Conservation (phyloP, 257 asterid species). For the Solanum pinnatisectum region DNA sequence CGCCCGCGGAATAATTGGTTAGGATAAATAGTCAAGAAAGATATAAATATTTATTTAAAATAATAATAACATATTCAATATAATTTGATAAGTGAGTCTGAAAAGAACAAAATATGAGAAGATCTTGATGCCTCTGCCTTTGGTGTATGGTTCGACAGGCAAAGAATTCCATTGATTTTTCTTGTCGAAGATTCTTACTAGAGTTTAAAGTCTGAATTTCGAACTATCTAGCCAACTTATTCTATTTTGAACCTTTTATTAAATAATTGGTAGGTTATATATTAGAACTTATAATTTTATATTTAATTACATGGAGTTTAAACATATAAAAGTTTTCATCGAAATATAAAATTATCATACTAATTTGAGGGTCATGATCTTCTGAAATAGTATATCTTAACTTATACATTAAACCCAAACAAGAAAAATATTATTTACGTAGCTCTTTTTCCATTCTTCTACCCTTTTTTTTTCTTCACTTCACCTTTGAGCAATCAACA, state of each 20-base stretch:
- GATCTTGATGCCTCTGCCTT: no score
- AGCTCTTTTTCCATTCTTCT: neutral
- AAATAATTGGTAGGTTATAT: neutral
- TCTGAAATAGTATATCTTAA: neutral
- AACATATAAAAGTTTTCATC: neutral
- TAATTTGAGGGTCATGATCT: neutral
- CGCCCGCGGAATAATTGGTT: rapidly evolving
- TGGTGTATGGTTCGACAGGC: no score
- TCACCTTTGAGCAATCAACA: conserved; percentile 2
- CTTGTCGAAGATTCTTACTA: no score
- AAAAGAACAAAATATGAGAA: no score
- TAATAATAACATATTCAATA: no score
- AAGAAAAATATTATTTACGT: neutral
- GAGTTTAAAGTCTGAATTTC: neutral
- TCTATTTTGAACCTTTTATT: no score
- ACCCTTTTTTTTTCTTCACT: neutral
- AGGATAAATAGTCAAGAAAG: rapidly evolving
- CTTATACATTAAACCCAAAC: neutral
- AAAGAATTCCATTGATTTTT: no score
- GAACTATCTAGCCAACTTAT: neutral
- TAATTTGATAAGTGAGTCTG: no score
- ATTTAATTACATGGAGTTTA: no score
- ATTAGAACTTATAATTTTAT: no score
- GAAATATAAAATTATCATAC: neutral
- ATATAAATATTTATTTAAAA: no score